Evolutionary conservation across 495 filamentous ascomycete species (phyloP).

Genomic region (Talaromyces proteolyticus): DNA sequence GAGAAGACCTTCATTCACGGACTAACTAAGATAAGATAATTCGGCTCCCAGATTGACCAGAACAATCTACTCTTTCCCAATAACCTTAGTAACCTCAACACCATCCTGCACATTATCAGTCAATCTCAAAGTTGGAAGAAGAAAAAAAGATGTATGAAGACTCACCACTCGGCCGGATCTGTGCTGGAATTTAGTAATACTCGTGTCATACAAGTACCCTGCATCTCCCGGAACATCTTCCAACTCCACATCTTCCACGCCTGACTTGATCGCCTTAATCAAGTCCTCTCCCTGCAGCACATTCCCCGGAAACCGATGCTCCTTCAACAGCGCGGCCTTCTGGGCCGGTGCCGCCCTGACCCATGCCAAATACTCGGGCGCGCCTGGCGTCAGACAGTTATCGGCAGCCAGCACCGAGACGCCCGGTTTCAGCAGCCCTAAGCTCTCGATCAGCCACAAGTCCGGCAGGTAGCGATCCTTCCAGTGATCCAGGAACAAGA

Average conservation of each 20-base stretch:
- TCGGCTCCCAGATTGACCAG: no score
- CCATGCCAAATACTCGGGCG: constrained; percentile 65
- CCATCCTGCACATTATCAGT: constrained; percentile 11
- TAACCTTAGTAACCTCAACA: constrained; percentile 13
- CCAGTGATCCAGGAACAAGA: constrained; percentile 72
- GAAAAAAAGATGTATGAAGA: not conserved
- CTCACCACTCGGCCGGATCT: constrained; percentile 13
- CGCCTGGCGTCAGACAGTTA: constrained; percentile 69
- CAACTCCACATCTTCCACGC: constrained; percentile 11
- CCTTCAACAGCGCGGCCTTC: constrained; percentile 13
- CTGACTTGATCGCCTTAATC: constrained; percentile 1
- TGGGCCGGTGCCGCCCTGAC: constrained; percentile 40
- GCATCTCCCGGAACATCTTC: constrained; percentile 14
- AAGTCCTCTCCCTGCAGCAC: constrained; percentile 25
- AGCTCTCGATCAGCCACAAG: constrained; percentile 65
- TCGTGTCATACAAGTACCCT: constrained; percentile 13
- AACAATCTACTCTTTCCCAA: constrained; percentile 7
- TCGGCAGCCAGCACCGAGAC: constrained; percentile 62
- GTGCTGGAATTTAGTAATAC: constrained; percentile 11
- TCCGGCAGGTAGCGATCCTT: constrained; percentile 67
- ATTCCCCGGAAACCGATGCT: not conserved
- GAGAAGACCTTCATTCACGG: no score
- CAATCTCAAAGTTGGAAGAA: not conserved
- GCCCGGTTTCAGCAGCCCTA: constrained; percentile 53
- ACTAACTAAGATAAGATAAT: no score